phyloP scores from a whole-genome alignment of 305 asterid species.

The Ajuga reptans region DNA sequence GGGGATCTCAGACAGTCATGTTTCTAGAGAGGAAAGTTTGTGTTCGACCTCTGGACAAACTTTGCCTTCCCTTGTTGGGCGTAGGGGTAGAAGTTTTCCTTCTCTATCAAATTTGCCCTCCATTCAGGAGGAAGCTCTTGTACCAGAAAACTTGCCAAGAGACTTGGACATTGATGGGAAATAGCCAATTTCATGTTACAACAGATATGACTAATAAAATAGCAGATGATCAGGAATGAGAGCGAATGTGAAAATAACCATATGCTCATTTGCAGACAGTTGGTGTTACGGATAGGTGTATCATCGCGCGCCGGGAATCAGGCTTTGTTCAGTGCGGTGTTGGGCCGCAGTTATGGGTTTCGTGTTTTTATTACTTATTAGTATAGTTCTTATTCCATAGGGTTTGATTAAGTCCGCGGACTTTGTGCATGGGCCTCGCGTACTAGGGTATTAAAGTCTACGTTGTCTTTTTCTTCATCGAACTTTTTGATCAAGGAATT shows the following conservation, averaged over 20 bases:
- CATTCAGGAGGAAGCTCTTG: conserved; percentile 40
- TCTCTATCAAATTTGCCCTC: conserved; percentile 45
- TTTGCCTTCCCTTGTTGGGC: conserved; percentile 35
- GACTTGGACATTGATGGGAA: conserved; percentile 28
- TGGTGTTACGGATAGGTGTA: too few species aligned
- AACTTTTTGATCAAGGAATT: too few species aligned
- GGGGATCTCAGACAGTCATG: conserved; percentile 24
- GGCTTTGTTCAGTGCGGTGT: too few species aligned
- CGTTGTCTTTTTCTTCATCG: too few species aligned
- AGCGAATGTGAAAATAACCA: conserved; percentile 24
- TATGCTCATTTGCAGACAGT: conserved; percentile 30
- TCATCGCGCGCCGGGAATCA: too few species aligned
- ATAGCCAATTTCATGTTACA: conserved; percentile 25
- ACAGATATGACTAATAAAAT: conserved; percentile 11
- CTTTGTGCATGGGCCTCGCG: too few species aligned
- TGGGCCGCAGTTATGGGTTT: too few species aligned
- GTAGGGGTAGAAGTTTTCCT: conserved; percentile 34
- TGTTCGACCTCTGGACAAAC: conserved; percentile 33
- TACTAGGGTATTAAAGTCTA: too few species aligned
- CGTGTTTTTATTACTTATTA: too few species aligned
- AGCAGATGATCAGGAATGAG: conserved; percentile 24
- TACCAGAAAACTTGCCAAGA: conserved; percentile 32
- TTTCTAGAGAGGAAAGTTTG: conserved; percentile 23
- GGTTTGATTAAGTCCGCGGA: too few species aligned
- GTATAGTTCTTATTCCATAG: too few species aligned